A percentile compares a stretch with the other conserved stretches of the same genome.
Conservation (phyloP, 1,139 yeast species). For the Torulaspora globosa region DNA sequence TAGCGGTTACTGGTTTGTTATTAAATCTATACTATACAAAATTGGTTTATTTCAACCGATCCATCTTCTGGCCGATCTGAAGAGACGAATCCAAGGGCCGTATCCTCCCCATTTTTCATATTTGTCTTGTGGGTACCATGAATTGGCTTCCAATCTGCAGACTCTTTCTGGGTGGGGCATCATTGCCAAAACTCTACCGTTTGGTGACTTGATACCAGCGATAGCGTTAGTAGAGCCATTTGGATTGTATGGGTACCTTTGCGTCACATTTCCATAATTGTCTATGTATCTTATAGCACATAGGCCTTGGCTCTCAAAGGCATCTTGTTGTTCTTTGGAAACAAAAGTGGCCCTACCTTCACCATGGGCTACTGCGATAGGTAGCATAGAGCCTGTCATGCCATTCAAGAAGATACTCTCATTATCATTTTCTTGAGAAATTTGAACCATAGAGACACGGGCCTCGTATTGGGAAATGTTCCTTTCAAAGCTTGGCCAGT, state of each 20-base stretch:
- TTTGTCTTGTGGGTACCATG: slow-evolving; percentile 79
- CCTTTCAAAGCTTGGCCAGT: slow-evolving; percentile 96
- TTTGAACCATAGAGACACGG: slow-evolving; percentile 86
- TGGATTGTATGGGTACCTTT: slow-evolving; percentile 87
- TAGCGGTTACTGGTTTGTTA: neutral
- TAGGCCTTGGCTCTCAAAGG: slow-evolving; percentile 49
- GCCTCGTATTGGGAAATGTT: slow-evolving; percentile 96
- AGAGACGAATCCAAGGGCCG: slow-evolving; percentile 95
- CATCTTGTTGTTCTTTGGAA: slow-evolving; percentile 40
- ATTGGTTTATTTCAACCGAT: slow-evolving; percentile 45
- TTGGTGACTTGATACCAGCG: slow-evolving; percentile 84
- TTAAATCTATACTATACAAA: slow-evolving; percentile 6
- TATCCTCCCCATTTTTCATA: slow-evolving; percentile 62
- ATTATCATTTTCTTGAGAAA: slow-evolving; percentile 47
- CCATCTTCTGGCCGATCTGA: slow-evolving; percentile 96
- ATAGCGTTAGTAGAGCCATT: slow-evolving; percentile 94
- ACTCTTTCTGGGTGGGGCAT: slow-evolving; percentile 99
- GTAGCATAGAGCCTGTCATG: slow-evolving; percentile 88
- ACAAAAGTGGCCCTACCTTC: slow-evolving; percentile 87
- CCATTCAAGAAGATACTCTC: slow-evolving; percentile 72
- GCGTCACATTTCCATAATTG: slow-evolving; percentile 81
- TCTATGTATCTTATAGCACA: slow-evolving; percentile 77
- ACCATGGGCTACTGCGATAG: slow-evolving; percentile 98
- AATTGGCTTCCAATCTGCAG: slow-evolving; percentile 78
- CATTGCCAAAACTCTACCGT: slow-evolving; percentile 95